Percentiles rank a stretch among this genome's conserved stretches.
Conservation (phyloP, 495 filamentous ascomycete species). For the Aspergillus affinis region DNA sequence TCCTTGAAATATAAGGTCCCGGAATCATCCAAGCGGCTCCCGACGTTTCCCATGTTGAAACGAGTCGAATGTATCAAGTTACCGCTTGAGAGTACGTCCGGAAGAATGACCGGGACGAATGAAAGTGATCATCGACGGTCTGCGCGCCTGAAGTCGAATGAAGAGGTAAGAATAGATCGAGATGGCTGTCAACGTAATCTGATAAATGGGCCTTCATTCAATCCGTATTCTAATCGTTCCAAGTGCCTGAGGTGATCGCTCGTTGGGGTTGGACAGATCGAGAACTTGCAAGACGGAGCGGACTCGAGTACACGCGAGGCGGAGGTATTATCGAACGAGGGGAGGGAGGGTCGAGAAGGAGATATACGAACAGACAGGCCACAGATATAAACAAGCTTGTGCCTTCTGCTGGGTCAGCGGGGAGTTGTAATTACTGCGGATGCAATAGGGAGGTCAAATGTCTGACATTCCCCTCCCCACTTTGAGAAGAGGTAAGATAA, state of each 20-base stretch:
- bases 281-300: not conserved
- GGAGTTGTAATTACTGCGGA: not conserved
- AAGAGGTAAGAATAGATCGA: conserved; percentile 3
- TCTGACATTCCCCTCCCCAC: not conserved
- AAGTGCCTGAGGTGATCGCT: not conserved
- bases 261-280: too few relatives aligned
- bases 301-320: not conserved
- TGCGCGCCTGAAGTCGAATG: conserved; percentile 30
- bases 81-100: conserved; percentile 33
- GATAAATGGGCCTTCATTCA: conserved; percentile 27
- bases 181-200: conserved; percentile 12
- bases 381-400: not conserved
- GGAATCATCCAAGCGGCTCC: conserved; percentile 86
- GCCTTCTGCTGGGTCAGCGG: not conserved
- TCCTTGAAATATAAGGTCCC: conserved; percentile 82
- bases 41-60: conserved; percentile 83
- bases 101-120: conserved; percentile 31
- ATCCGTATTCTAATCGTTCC: not conserved
- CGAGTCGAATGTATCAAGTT: conserved; percentile 24
- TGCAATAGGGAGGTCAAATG: conserved; percentile 18
- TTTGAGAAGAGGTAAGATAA: not conserved
- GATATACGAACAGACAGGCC: not conserved
- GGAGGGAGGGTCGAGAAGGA: not conserved
- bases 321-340: not conserved
- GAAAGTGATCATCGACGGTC: conserved; percentile 39